Evolutionary conservation across 306 rosid species (phyloP), one percentile per base, ranked within the genome.

Genomic region (Citrullus amarus): DNA sequence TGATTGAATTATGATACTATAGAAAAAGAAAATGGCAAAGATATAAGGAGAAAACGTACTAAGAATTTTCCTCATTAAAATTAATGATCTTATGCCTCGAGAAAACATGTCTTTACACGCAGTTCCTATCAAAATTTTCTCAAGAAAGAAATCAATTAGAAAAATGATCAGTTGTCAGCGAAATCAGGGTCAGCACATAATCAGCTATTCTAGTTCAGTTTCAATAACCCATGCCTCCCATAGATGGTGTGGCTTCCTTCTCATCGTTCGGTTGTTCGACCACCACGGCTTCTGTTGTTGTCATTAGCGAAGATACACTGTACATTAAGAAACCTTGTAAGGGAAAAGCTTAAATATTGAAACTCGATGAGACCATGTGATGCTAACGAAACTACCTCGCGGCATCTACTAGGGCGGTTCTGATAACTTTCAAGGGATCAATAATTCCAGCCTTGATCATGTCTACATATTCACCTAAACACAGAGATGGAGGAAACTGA

Each of bases 381-480:
- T 5, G 28, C 13, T 25, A 41, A 30, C 13, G 53, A 30, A 43
- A 32, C 54, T 79, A 83, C 91, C 91, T 88, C 32, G 91, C 91
- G 8, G 91, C 87, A 58, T 88, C 91, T 5, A 83, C 91, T 82
- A 88, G 80, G 41, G 91, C 91, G 0, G 91, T 88, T 69, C 91
- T 85, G 50, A 88, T 88, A 61, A 88, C 91, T 65, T 88, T 88
- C 79, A 88, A 65, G 17, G 91, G 91, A 76, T 88, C 91, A 8
- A 88, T 83, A 59, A 88, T 88, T 50, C 91, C 91, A 2, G 91
- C 80, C 81, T 85, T 82, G 54, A 88, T 78, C 91, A 88, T 85
- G 76, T 88, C 88, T n/a, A 88, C 91, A 66, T 85, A 88, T 63
- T 83, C 88, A 83, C 86, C 91, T 85, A 16, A 6, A 58, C 22